phyloP scores from a whole-genome alignment of 192 early-diverging fungal genomes.

The Endogone sp. region DNA sequence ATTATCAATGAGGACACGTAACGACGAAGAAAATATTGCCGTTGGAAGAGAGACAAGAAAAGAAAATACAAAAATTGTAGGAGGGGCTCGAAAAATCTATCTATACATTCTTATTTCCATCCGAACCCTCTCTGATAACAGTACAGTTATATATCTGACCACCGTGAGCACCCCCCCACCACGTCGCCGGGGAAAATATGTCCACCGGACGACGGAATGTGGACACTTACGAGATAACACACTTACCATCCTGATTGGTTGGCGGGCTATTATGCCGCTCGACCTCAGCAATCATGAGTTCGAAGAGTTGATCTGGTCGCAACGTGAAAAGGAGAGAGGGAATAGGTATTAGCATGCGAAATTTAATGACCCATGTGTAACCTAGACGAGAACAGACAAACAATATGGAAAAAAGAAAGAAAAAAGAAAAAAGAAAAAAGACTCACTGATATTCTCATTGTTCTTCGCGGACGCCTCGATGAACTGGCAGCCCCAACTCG shows the following conservation, averaged over 20 bases:
- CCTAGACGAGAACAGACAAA: not conserved
- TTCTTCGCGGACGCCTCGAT: conserved; percentile 92
- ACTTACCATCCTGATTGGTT: not conserved
- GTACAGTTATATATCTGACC: not conserved
- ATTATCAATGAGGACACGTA: no score
- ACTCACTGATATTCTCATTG: conserved; percentile 79
- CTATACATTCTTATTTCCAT: not conserved
- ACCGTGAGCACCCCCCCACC: not conserved
- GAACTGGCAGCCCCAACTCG: conserved; percentile 79
- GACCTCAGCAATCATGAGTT: conserved; percentile 79
- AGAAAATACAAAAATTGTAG: not conserved
- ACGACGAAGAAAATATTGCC: no score
- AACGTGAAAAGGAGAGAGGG: conserved; percentile 2
- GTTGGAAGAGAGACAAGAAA: not conserved
- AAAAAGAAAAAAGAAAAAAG: not conserved
- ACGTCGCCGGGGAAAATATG: no score
- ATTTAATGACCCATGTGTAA: not conserved
- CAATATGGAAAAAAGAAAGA: not conserved
- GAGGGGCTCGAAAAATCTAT: not conserved
- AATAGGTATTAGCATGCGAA: not conserved
- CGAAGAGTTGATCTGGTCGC: conserved; percentile 61
- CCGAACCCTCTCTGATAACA: not conserved
- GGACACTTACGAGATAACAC: not conserved
- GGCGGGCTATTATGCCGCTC: conserved; percentile 60
- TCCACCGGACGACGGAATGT: not conserved